Percentiles rank a stretch among this genome's conserved stretches.
These are phyloP conservation scores for Coniella lustricola DNA, from an alignment of 2,329 filamentous ascomycete species.

Conservation along the genomic window DNA sequence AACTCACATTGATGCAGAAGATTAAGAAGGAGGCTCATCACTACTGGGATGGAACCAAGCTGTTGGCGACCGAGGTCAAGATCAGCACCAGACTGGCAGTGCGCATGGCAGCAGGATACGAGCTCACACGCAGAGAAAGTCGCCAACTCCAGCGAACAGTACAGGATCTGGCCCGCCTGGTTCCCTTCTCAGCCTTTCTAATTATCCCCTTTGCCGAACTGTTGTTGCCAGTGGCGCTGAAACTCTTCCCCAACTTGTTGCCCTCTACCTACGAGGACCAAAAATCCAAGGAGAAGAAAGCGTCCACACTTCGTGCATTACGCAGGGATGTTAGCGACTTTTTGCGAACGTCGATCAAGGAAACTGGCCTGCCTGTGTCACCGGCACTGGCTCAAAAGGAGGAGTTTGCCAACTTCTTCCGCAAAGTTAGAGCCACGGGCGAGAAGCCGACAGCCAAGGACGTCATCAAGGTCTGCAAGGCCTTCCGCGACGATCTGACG, in stretches of 20 bases:
- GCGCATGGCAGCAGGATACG: slow-evolving; percentile 98
- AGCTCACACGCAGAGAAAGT: slow-evolving; percentile 88
- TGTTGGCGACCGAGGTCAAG: slow-evolving; percentile 83
- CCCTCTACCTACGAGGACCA: slow-evolving; percentile 95
- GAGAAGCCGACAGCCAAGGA: slow-evolving; percentile 83
- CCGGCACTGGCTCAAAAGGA: slow-evolving; percentile 79
- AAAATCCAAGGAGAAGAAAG: slow-evolving; percentile 85
- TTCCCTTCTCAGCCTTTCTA: slow-evolving; percentile 94
- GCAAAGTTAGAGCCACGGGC: slow-evolving; percentile 86
- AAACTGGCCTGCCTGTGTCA: slow-evolving; percentile 87
- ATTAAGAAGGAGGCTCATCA: slow-evolving; percentile 90
- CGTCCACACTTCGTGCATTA: slow-evolving; percentile 70
- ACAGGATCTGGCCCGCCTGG: slow-evolving; percentile 82
- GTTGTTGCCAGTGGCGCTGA: slow-evolving; percentile 82
- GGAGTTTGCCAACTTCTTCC: slow-evolving; percentile 95
- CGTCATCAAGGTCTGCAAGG: slow-evolving; percentile 97
- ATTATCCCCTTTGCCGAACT: slow-evolving; percentile 95
- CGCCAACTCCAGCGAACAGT: slow-evolving; percentile 89
- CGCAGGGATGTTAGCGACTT: slow-evolving; percentile 92
- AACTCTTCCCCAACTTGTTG: slow-evolving; percentile 93
- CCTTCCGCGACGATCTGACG: slow-evolving; percentile 96
- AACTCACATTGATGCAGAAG: slow-evolving; percentile 82
- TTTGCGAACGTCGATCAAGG: slow-evolving; percentile 77
- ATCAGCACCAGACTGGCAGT: slow-evolving; percentile 87
- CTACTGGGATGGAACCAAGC: slow-evolving; percentile 98